phyloP scores from a whole-genome alignment of 2,329 filamentous ascomycete genomes.

The Pseudogymnoascus sp. region DNA sequence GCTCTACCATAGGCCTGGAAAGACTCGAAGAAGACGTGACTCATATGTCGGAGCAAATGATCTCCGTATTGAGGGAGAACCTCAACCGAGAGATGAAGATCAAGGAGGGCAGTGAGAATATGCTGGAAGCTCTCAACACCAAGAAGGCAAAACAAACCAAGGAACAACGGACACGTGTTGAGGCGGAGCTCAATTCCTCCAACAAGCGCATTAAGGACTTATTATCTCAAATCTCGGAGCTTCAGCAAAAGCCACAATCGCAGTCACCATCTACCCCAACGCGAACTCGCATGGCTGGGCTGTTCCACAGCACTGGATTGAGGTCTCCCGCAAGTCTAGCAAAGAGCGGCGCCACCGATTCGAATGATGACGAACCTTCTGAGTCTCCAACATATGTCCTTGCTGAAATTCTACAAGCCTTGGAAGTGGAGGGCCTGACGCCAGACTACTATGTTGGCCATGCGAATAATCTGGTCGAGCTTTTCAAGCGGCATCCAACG shows the following conservation, averaged over 20 bases:
- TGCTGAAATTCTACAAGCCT: conserved; percentile 79
- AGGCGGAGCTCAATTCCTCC: conserved; percentile 84
- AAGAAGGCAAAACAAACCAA: conserved; percentile 96
- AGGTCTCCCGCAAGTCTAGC: conserved; percentile 54
- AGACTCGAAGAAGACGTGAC: conserved; percentile 58
- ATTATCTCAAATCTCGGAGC: conserved; percentile 53
- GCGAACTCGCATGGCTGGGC: conserved; percentile 43
- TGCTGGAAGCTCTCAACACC: conserved; percentile 86
- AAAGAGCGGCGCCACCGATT: conserved; percentile 48
- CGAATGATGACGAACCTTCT: conserved; percentile 59
- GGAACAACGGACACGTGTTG: conserved; percentile 70
- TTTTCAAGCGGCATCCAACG: conserved; percentile 90
- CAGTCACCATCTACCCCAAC: conserved; percentile 42
- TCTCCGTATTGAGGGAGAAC: conserved; percentile 70
- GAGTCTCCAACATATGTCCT: conserved; percentile 91
- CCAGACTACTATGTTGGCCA: conserved; percentile 93
- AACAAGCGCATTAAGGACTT: conserved; percentile 64
- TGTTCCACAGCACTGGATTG: conserved; percentile 41
- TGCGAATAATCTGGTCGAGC: conserved; percentile 85
- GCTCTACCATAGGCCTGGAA: conserved; percentile 41
- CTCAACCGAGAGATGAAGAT: conserved; percentile 97
- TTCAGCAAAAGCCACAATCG: conserved; percentile 44
- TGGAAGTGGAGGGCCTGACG: conserved; percentile 80
- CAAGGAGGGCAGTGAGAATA: conserved; percentile 94
- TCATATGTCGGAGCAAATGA: conserved; percentile 61